Base-by-base conservation (phyloP, 495 filamentous ascomycete species). In the Penicillium coprophilum region DNA sequence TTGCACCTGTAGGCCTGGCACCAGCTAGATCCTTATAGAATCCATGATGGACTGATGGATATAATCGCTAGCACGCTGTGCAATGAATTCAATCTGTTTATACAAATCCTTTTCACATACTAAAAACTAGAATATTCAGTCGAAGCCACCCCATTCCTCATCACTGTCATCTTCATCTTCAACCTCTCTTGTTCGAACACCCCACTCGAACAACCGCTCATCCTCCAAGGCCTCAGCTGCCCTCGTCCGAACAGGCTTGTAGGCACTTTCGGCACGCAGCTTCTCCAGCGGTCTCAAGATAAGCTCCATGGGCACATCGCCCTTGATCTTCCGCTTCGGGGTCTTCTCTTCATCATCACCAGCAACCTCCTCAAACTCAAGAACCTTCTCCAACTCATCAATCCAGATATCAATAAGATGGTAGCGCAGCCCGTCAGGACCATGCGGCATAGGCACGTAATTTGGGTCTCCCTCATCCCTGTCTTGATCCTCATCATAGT, bases 361-460 rank as follows among this genome's bases (percentile, higher is more conserved):
- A 21, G 62, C 71, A 4, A 76, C 63, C 4, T 75, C 72, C 17
- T 74, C 79, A 56, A 86, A 73, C 59, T 85, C 70, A 46, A 85
- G 77, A 34, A 82, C 82, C 65, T 84, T 86, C 70, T 90, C 89
- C 56, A 88, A 69, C 75, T 94, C 91, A 70, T 96, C 91, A 34
- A 96, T 78, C 82, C 89, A 99, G 36, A 97, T 82, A 79, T 99
- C 94, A 56, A 93, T 66, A 20, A 96, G 78, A 71, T 99, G 94
- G 67, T 92, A 87, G 48, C 91, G 78, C 62, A 99, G 63, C 0
- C 94, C 94, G 63, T 92, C 87, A 1, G 92, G 87, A 0, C 76
- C 76, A 57, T 77, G 76, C 12, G 76, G 75, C 76, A 79, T 79
- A 27, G 72, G 66, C 13, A 76, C 59, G 17, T 66, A 69, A 43